Conservation (phyloP, 23 red algal species). For the Gracilaria domingensis region DNA sequence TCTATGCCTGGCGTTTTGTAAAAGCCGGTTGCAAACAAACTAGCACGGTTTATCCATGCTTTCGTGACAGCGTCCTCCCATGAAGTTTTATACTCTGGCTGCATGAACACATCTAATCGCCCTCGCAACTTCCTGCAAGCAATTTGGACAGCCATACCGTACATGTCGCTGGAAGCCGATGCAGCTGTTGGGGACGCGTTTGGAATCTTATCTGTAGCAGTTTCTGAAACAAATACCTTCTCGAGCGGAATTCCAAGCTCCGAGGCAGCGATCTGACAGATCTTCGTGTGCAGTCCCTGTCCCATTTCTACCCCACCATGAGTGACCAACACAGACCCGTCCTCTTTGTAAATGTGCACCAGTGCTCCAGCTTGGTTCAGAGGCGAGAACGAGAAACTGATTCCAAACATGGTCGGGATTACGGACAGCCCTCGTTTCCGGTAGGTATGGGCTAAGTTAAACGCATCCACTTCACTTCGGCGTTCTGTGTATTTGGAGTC, state of each 20-base stretch:
- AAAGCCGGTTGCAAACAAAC: slow-evolving; percentile 81
- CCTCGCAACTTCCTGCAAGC: slow-evolving; percentile 11
- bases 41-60: slow-evolving; percentile 74
- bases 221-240: slow-evolving; percentile 86
- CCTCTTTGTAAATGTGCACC: slow-evolving; percentile 78
- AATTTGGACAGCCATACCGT: slow-evolving; percentile 80
- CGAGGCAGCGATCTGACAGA: slow-evolving; percentile 79
- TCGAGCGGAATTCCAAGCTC: slow-evolving; percentile 63
- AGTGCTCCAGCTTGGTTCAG: slow-evolving; percentile 86
- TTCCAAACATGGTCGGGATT: slow-evolving; percentile 87
- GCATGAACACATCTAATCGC: background rate
- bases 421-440: slow-evolving; percentile 83
- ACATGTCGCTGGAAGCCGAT: slow-evolving; percentile 84
- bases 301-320: slow-evolving; percentile 94
- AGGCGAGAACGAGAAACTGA: slow-evolving; percentile 82
- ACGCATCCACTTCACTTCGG: slow-evolving; percentile 44
- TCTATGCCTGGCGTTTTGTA: slow-evolving; percentile 84
- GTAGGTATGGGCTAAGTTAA: slow-evolving; percentile 54
- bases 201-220: slow-evolving; percentile 87
- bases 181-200: slow-evolving; percentile 91
- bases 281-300: slow-evolving; percentile 84
- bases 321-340: slow-evolving; percentile 83
- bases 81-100: background rate
- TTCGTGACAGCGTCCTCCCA: slow-evolving; percentile 67
- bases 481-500: slow-evolving; percentile 36